Percentiles rank a stretch among this genome's conserved stretches.
Conservation (phyloP, 495 filamentous ascomycete genomes). For the Neurospora africana region DNA sequence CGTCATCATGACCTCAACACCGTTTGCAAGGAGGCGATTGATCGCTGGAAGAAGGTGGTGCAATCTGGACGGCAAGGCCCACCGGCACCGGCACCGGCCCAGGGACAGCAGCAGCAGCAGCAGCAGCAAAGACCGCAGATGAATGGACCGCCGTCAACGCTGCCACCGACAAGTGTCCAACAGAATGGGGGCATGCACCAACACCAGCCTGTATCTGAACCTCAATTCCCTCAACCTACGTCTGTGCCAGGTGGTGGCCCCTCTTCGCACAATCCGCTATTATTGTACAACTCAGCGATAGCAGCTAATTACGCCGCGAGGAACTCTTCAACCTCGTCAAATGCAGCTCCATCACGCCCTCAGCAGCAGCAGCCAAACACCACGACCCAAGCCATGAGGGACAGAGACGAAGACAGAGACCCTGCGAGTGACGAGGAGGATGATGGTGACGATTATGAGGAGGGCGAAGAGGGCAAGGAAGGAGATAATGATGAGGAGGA, state of each 20-base stretch:
- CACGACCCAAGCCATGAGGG: too few species aligned
- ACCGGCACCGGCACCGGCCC: neutral
- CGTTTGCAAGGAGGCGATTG: conserved; percentile 35
- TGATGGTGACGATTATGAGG: neutral
- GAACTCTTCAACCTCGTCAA: neutral
- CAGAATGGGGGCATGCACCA: neutral
- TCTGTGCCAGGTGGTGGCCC: neutral
- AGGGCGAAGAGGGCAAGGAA: neutral
- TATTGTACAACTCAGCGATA: neutral
- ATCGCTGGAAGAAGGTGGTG: conserved; percentile 40
- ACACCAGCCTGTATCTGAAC: neutral
- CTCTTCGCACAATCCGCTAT: neutral
- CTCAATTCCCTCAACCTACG: neutral
- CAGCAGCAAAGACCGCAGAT: neutral
- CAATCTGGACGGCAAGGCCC: neutral
- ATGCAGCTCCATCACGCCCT: neutral
- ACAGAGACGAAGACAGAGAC: neutral
- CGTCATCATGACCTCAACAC: conserved; percentile 35
- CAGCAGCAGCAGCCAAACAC: neutral
- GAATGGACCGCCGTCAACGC: neutral
- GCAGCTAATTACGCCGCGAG: neutral
- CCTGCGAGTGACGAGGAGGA: neutral
- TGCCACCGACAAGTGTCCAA: neutral
- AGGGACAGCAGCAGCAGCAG: neutral
- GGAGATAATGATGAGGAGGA: neutral